These are phyloP conservation scores for Guillardia theta DNA, from an alignment of 78 protist species.

Conservation along the genomic window DNA sequence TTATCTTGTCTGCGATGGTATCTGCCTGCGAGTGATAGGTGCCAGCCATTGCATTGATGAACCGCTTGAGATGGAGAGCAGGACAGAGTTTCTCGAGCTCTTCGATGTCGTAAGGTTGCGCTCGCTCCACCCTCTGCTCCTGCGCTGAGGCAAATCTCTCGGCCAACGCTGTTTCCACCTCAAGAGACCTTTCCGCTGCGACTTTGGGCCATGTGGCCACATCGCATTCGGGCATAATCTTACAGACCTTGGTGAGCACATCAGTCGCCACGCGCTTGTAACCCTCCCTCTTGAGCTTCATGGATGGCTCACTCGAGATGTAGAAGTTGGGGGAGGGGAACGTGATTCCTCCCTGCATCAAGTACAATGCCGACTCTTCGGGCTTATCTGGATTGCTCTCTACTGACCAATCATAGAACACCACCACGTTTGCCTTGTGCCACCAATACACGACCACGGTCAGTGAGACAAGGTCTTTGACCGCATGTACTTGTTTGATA, in stretches of 20 bases:
- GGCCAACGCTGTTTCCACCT: neutral
- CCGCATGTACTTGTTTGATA: neutral
- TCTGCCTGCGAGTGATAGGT: slow-evolving; percentile 40
- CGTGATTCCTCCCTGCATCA: slow-evolving; percentile 33
- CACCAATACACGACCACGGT: neutral
- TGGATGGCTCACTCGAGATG: neutral
- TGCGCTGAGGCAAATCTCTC: neutral
- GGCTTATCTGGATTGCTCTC: neutral
- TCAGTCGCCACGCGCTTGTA: too few species aligned
- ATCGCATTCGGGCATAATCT: too few species aligned
- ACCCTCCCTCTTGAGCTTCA: too few species aligned
- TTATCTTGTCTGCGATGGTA: neutral
- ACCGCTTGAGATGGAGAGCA: neutral
- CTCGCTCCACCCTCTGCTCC: neutral
- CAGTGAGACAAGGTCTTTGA: neutral
- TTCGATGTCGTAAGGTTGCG: neutral
- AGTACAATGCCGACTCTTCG: neutral
- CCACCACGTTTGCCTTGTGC: slow-evolving; percentile 26
- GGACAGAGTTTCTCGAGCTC: neutral
- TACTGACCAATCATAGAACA: slow-evolving; percentile 13
- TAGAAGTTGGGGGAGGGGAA: neutral
- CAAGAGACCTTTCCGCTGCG: too few species aligned
- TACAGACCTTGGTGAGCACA: too few species aligned
- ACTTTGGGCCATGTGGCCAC: too few species aligned
- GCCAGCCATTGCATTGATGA: slow-evolving; percentile 38